Percentiles rank a stretch among this genome's conserved stretches.
Conservation (phyloP, 2,329 filamentous ascomycete species). For the Helicocarpus griseus region DNA sequence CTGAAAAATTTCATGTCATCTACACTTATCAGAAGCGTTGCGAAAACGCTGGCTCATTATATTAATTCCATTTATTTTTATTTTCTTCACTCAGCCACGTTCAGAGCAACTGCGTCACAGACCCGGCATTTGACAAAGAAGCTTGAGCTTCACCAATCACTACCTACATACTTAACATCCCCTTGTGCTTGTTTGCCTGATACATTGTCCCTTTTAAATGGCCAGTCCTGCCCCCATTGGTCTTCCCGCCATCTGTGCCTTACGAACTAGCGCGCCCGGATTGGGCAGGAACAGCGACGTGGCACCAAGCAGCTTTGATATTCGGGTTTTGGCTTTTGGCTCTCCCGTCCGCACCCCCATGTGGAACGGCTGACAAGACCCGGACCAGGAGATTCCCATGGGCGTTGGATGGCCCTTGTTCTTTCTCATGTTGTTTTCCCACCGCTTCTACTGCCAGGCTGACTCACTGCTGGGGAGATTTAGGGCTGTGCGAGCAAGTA, state of each 20-base stretch:
- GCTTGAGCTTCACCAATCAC: background rate
- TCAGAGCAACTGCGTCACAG: no score
- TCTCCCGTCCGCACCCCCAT: background rate
- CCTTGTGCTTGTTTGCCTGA: background rate
- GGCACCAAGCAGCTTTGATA: slow-evolving; percentile 6
- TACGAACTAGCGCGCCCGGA: background rate
- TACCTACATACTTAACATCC: no score
- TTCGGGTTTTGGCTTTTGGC: background rate
- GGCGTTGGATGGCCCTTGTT: no score
- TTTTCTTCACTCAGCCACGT: background rate
- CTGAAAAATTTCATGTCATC: background rate
- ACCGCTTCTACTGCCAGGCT: no score
- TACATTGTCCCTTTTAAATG: background rate
- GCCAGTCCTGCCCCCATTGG: background rate
- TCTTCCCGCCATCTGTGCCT: background rate
- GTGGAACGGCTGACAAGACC: background rate
- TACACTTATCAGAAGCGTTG: background rate
- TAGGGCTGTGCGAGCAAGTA: no score
- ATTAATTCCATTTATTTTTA: background rate
- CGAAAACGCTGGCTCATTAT: background rate
- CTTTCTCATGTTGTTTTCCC: no score
- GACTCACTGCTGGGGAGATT: no score
- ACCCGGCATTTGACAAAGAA: background rate
- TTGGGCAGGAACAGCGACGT: slow-evolving; percentile 6
- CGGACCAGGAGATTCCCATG: background rate